Evolutionary conservation across 2,329 filamentous ascomycete species (phyloP).

Genomic region (Rhexocercosporidium sp.): DNA sequence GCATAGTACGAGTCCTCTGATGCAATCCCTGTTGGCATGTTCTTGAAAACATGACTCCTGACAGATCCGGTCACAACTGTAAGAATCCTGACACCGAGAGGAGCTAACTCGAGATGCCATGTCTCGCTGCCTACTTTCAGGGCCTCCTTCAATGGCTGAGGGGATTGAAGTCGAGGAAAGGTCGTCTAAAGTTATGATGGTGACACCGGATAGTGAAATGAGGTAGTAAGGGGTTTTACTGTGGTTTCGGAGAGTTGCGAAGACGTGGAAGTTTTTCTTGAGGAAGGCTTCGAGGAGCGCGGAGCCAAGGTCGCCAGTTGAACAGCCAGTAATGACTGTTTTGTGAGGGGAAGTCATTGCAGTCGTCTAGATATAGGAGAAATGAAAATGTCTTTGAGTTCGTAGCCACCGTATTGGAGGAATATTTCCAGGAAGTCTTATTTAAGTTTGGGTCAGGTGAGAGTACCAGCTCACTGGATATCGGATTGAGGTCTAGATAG

Average conservation of each 20-base stretch:
- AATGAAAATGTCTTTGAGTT: no score
- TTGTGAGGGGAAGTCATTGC: conserved; percentile 13
- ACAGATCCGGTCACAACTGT: conserved; percentile 25
- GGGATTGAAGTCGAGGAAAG: conserved; percentile 44
- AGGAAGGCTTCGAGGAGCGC: conserved; percentile 46
- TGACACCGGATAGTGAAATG: conserved; percentile 43
- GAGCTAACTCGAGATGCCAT: conserved; percentile 27
- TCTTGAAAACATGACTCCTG: conserved; percentile 20
- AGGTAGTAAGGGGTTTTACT: conserved; percentile 42
- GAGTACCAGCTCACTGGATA: no score
- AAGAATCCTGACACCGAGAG: conserved; percentile 24
- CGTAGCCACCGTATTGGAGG: no score
- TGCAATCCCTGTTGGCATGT: conserved; percentile 2
- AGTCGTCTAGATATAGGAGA: no score
- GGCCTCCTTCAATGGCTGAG: conserved; percentile 35
- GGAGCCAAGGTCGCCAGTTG: conserved; percentile 45
- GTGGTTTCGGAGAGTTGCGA: conserved; percentile 45
- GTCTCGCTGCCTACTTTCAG: conserved; percentile 31
- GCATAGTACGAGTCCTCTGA: conserved; percentile 27
- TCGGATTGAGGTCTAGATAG: no score
- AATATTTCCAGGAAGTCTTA: no score
- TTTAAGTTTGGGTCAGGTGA: no score
- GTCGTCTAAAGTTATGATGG: conserved; percentile 48
- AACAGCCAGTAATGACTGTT: conserved; percentile 45
- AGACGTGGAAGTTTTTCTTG: conserved; percentile 44